Percentiles rank a stretch among this genome's conserved stretches.
Evolutionary conservation across 1,284 basidiomycete species (phyloP).

Genomic region (Sporisorium iseilematis-ciliati): DNA sequence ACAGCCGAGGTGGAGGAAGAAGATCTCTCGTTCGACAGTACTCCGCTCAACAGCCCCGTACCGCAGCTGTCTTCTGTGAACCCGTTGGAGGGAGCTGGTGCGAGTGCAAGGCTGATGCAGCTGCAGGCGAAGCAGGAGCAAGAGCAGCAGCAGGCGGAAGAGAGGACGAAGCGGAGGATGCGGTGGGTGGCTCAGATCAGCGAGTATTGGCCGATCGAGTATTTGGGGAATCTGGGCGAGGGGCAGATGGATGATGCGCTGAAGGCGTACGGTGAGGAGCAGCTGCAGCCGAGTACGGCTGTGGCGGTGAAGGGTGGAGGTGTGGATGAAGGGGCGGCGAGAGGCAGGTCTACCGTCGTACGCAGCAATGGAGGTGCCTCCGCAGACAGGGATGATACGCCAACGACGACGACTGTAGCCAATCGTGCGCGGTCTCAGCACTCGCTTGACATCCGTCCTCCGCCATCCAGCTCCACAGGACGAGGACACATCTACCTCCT

Average conservation of each 20-base stretch:
- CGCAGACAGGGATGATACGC: not conserved
- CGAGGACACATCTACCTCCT: slow-evolving; percentile 76
- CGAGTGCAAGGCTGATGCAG: slow-evolving; percentile 11
- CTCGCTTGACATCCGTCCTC: slow-evolving; percentile 51
- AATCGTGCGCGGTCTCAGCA: slow-evolving; percentile 56
- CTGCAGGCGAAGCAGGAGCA: slow-evolving; percentile 28
- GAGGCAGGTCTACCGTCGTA: slow-evolving; percentile 14
- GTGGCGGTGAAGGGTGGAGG: not conserved
- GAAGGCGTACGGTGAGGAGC: slow-evolving; percentile 39
- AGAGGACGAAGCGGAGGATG: slow-evolving; percentile 66
- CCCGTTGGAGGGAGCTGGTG: slow-evolving; percentile 22
- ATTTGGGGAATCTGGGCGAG: slow-evolving; percentile 78
- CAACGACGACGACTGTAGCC: not conserved
- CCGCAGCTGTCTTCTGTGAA: slow-evolving; percentile 72
- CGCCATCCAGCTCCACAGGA: slow-evolving; percentile 6
- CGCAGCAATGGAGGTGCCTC: slow-evolving; percentile 5
- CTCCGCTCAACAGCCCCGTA: slow-evolving; percentile 81
- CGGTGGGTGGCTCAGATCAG: slow-evolving; percentile 71
- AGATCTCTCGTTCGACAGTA: slow-evolving; percentile 58
- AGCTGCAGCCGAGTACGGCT: not conserved
- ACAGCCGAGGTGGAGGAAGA: slow-evolving; percentile 58
- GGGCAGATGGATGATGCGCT: slow-evolving; percentile 77
- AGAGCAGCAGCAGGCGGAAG: slow-evolving; percentile 37
- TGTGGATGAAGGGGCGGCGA: not conserved
- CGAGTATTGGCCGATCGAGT: slow-evolving; percentile 88